Percentiles rank a stretch among this genome's conserved stretches.
These are phyloP conservation scores for Polyplosphaeria fusca DNA, from an alignment of 495 filamentous ascomycete genomes.

Conservation along the genomic window DNA sequence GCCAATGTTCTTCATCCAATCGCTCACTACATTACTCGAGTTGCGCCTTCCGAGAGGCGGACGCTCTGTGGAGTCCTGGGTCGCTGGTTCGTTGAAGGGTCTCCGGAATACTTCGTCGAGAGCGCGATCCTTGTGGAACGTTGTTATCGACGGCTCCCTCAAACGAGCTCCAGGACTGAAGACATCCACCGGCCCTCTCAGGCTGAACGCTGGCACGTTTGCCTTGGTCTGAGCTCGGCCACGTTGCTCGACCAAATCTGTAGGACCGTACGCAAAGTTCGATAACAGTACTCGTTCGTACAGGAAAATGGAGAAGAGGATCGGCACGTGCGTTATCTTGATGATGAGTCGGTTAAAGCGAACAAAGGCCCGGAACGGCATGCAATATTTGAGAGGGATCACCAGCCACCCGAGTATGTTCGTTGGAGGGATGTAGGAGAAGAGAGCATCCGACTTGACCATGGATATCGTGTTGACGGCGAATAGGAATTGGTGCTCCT, in stretches of 20 bases:
- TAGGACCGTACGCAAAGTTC: constrained; percentile 66
- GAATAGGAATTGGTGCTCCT: constrained; percentile 92
- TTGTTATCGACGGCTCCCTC: constrained; percentile 77
- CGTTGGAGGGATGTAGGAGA: constrained; percentile 84
- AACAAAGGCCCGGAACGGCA: constrained; percentile 77
- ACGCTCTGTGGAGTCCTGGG: constrained; percentile 46
- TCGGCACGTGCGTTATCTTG: constrained; percentile 83
- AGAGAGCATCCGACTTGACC: constrained; percentile 92
- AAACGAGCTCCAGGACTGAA: constrained; percentile 67
- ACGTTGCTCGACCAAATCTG: constrained; percentile 61
- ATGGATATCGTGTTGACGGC: constrained; percentile 92
- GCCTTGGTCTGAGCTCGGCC: constrained; percentile 36
- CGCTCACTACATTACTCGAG: constrained; percentile 70
- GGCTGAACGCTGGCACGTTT: constrained; percentile 34
- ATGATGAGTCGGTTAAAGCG: constrained; percentile 80
- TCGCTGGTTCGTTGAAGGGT: constrained; percentile 50
- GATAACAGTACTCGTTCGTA: constrained; percentile 80
- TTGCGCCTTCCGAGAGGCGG: constrained; percentile 57
- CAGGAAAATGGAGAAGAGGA: constrained; percentile 76
- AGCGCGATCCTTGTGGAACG: constrained; percentile 81
- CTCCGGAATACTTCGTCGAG: constrained; percentile 88
- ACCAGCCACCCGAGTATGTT: constrained; percentile 87
- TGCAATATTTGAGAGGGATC: constrained; percentile 70
- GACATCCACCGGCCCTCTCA: constrained; percentile 47
- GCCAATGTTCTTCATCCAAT: constrained; percentile 78